phyloP scores from a whole-genome alignment of 306 rosid genomes.

The Dryas drummondii region DNA sequence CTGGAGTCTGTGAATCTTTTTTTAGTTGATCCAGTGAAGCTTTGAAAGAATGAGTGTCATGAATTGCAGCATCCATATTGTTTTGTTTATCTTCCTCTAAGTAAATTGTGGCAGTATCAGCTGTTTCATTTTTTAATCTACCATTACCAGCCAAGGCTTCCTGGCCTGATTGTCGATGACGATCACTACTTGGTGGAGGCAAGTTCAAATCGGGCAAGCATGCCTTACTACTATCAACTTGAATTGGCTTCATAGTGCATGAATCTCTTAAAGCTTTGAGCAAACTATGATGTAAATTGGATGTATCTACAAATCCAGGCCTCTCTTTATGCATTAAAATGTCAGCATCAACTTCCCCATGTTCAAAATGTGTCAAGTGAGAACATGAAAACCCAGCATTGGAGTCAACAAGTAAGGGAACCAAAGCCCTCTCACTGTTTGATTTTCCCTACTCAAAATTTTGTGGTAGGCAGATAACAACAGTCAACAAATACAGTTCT shows the following conservation, averaged over 20 bases:
- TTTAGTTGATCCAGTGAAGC: slow-evolving; percentile 22
- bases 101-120: slow-evolving; percentile 8
- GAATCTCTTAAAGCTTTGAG: slow-evolving; percentile 16
- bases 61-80: slow-evolving; percentile 18
- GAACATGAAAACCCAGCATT: slow-evolving; percentile 23
- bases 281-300: neutral
- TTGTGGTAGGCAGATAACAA: slow-evolving; percentile 21
- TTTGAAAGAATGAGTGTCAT: slow-evolving; percentile 22
- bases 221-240: slow-evolving; percentile 12
- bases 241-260: slow-evolving; percentile 16
- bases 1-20: slow-evolving; percentile 23
- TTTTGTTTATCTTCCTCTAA: slow-evolving; percentile 24
- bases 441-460: slow-evolving; percentile 20
- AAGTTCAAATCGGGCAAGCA: slow-evolving; percentile 23
- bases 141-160: slow-evolving; percentile 14
- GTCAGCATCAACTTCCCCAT: slow-evolving; percentile 27
- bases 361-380: slow-evolving; percentile 22
- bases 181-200: slow-evolving; percentile 24
- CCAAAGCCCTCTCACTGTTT: slow-evolving; percentile 20
- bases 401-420: slow-evolving; percentile 30
- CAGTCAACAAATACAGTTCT: slow-evolving; percentile 16
- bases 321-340: slow-evolving; percentile 21
- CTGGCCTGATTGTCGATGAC: slow-evolving; percentile 15
- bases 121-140: slow-evolving; percentile 20
- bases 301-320: slow-evolving; percentile 9